Evolutionary conservation across 164 flowering plant genomes (phyloP).

Genomic region (Brasenia schreberi): DNA sequence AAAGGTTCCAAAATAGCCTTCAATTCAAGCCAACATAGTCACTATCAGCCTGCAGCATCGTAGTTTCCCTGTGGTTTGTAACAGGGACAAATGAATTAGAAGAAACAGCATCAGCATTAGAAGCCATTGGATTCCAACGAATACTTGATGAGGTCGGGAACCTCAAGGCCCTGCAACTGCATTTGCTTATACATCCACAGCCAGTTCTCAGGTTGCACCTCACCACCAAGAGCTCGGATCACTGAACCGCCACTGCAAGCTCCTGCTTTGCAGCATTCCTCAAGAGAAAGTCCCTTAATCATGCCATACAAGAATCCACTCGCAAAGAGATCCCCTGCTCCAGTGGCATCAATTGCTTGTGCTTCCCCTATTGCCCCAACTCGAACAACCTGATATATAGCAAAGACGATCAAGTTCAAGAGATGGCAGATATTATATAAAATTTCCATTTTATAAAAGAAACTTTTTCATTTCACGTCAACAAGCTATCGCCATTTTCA

Average conservation of each 20-base stretch:
- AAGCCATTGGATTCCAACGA: neutral
- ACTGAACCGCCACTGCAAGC: constrained; percentile 94
- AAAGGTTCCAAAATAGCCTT: too few species aligned
- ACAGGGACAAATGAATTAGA: neutral
- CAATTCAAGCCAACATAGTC: neutral
- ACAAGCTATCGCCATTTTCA: too few species aligned
- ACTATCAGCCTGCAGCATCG: constrained; percentile 1
- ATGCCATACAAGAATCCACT: constrained; percentile 87
- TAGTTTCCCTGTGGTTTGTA: neutral
- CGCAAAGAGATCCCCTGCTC: constrained; percentile 97
- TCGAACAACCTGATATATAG: constrained; percentile 40
- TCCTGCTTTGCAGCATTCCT: constrained; percentile 80
- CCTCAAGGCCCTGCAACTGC: constrained; percentile 57
- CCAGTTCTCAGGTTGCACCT: constrained; percentile 79
- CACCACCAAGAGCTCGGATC: constrained; percentile 83
- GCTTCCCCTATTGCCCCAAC: constrained; percentile 70
- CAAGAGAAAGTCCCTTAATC: constrained; percentile 63
- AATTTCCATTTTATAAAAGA: too few species aligned
- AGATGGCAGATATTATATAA: neutral
- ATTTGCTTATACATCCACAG: constrained; percentile 91
- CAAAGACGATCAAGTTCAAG: neutral
- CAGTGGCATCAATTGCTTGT: constrained; percentile 76
- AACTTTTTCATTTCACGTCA: too few species aligned
- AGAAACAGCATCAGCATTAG: neutral
- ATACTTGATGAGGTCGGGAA: constrained; percentile 23